A percentile compares a stretch with the other conserved stretches of the same genome.
Evolutionary conservation across 805 yeast genomes (phyloP).

Genomic region (Sungouiella blattae): DNA sequence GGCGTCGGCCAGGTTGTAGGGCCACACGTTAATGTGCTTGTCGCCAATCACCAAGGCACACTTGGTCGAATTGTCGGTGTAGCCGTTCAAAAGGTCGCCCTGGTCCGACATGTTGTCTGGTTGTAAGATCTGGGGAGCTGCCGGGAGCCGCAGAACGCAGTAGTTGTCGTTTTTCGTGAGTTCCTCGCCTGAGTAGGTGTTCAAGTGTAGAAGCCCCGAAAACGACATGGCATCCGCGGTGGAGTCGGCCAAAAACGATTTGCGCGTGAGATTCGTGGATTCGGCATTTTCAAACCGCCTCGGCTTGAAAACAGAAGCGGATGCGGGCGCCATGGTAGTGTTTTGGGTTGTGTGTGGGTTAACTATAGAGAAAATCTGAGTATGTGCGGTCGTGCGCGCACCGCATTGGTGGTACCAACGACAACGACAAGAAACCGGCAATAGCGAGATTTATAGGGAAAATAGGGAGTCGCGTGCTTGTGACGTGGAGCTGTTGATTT

Average conservation of each 20-base stretch:
- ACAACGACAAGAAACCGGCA: too few species aligned
- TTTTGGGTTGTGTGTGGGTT: too few species aligned
- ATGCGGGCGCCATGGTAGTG: too few species aligned
- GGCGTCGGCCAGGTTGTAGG: conserved; percentile 57
- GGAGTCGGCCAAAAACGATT: conserved; percentile 12
- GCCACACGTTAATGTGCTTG: conserved; percentile 64
- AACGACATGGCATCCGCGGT: conserved; percentile 8
- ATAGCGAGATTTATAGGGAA: too few species aligned
- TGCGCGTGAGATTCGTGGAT: conserved; percentile 1
- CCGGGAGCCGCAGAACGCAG: conserved; percentile 54
- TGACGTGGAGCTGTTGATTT: too few species aligned
- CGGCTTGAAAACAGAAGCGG: conserved; percentile 13
- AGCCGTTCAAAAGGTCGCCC: conserved; percentile 38
- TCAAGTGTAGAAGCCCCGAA: background rate
- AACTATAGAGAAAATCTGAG: too few species aligned
- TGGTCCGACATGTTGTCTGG: conserved; percentile 11
- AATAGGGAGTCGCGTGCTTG: too few species aligned
- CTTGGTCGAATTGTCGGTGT: conserved; percentile 44
- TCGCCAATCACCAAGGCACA: conserved; percentile 49
- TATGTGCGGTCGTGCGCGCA: too few species aligned
- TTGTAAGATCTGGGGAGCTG: conserved; percentile 44
- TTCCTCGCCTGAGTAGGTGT: conserved; percentile 29
- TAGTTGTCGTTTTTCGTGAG: conserved; percentile 58
- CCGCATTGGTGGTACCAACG: too few species aligned
- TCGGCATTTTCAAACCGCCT: conserved; percentile 8